A percentile compares a stretch with the other conserved stretches of the same genome.
These are phyloP conservation scores for Orbilia javanica DNA, from an alignment of 2,329 filamentous ascomycete genomes.

Conservation along the genomic window DNA sequence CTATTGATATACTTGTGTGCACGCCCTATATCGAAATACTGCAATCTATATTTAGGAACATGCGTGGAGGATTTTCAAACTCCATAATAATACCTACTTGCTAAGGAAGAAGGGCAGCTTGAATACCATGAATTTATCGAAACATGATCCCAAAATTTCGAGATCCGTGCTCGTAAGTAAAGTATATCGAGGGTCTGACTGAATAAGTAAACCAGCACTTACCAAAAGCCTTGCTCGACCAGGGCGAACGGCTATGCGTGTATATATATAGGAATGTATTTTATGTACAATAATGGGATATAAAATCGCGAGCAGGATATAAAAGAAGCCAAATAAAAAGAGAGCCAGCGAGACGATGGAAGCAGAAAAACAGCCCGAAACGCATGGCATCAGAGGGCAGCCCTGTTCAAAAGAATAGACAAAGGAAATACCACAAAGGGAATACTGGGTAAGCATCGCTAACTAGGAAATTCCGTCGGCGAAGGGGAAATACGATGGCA, in stretches of 20 bases:
- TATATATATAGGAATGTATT: background rate
- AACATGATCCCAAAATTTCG: background rate
- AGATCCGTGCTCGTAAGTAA: conserved; percentile 1
- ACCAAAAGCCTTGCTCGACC: background rate
- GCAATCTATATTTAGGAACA: conserved; percentile 39
- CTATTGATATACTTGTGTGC: background rate
- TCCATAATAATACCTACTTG: background rate
- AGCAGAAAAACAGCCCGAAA: conserved; percentile 1
- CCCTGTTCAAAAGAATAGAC: conserved; percentile 6
- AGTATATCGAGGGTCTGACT: too few relatives aligned
- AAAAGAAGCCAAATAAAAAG: background rate
- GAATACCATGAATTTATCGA: background rate
- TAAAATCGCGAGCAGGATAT: background rate
- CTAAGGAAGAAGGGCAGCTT: background rate
- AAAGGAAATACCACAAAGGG: background rate
- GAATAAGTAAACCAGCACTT: conserved; percentile 3
- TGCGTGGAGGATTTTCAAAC: conserved; percentile 45
- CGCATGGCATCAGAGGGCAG: background rate
- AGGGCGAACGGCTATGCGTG: background rate
- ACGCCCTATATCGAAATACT: background rate
- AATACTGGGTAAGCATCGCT: conserved; percentile 2
- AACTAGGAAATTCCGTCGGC: conserved; percentile 13
- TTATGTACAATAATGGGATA: conserved; percentile 6
- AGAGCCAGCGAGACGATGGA: background rate
- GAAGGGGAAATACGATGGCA: conserved; percentile 6